These are phyloP conservation scores for Chromosphaera perkinsii DNA, from an alignment of 208 protist species.

Conservation along the genomic window DNA sequence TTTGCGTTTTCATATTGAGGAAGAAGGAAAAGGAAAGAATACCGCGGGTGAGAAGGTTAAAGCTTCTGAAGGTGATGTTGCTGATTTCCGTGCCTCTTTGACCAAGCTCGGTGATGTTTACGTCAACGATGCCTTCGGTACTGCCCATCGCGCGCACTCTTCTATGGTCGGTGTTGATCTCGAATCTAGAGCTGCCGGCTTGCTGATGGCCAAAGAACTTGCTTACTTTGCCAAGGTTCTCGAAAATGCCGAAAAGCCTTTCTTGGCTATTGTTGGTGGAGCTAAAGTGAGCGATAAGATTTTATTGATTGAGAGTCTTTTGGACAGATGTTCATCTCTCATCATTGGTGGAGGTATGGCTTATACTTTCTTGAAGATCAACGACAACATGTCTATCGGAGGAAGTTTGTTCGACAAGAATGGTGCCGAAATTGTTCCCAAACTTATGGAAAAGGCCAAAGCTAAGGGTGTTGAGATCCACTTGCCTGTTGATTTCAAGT, in stretches of 20 bases:
- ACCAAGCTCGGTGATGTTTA: conserved; percentile 90
- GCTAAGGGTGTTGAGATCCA: conserved; percentile 87
- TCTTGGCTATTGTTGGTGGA: conserved; percentile 94
- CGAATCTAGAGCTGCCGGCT: conserved; percentile 79
- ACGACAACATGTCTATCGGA: conserved; percentile 42
- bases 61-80: conserved; percentile 45
- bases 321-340: conserved; percentile 93
- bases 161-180: conserved; percentile 73
- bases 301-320: conserved; percentile 94
- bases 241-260: conserved; percentile 67
- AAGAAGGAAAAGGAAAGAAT: conserved; percentile 71
- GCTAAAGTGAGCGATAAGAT: conserved; percentile 99
- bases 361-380: conserved; percentile 90
- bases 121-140: conserved; percentile 97
- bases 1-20: conserved; percentile 95
- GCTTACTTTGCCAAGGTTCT: conserved; percentile 87
- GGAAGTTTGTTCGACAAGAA: conserved; percentile 84
- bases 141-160: conserved; percentile 91
- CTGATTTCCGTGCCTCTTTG: conserved; percentile 69
- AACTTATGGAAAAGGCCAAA: conserved; percentile 85
- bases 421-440: conserved; percentile 55
- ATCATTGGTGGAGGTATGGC: conserved; percentile 98
- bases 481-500: conserved; percentile 93
- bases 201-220: conserved; percentile 97
- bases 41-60: conserved; percentile 43